Evolutionary conservation across 306 rosid genomes (phyloP), one percentile per base, ranked within the genome.

Genomic region (Lupinus albus): DNA sequence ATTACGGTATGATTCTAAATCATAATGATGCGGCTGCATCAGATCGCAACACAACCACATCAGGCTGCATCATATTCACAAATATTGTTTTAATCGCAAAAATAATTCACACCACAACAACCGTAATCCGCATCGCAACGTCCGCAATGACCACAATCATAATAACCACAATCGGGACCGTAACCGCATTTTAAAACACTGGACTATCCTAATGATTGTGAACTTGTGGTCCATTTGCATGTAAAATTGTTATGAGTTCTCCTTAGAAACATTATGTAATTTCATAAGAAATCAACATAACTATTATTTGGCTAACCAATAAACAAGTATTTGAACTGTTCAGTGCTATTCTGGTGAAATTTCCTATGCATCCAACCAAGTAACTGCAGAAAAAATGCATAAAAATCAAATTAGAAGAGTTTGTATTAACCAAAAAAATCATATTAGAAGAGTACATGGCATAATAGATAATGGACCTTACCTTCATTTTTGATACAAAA

Each of bases 281-380:
- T 55, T 64, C 61, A 55, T 55, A 1, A 62, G 7, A 36, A 66
- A 65, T 36, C 14, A 57, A 49, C 46, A 72, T 32, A 41, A 56
- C 61, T 63, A 2, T 21, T 25, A 46, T 59, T 41, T 35, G 5
- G 74, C 91, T 86, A 85, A 94, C 99, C 97, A 53, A 85, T 79
- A 81, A 76, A 81, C 65, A 79, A 83, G 63, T 78, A 92, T 68
- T 89, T 85, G 70, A 87, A 80, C 2, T 88, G 89, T 72, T 93
- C 99, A 50, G 58, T 57, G 63, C 79, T 84, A 77, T 85, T 93
- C 63, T 93, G 99, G 50, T 91, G 91, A 78, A 94, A 83, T 76
- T 90, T 90, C 64, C 92, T 86, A 64, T 94, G 99, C 97, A 94
- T 94, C 97, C 99, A 94, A 18, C 89, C 96, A 49, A 94, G 85